Conservation (phyloP, 805 yeast species). For the Schizosaccharomyces octosporus region DNA sequence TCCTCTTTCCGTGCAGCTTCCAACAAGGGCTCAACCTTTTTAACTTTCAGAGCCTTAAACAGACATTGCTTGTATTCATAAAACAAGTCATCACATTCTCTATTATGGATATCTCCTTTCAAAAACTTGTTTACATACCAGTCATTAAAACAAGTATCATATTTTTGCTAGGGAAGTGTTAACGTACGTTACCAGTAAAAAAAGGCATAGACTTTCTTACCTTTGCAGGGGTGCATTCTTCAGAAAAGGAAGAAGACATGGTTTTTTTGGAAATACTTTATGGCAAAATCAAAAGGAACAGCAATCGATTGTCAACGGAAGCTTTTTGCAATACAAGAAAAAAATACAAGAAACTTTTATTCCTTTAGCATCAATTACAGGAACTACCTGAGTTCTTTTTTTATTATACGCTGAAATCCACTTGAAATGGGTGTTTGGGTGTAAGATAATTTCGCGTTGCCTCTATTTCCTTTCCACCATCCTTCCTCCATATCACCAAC, state of each 20-base stretch:
- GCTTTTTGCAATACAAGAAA: too few relatives aligned
- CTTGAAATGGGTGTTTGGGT: too few relatives aligned
- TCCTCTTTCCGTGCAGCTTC: slow-evolving; percentile 73
- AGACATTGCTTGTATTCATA: slow-evolving; percentile 62
- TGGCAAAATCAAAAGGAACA: too few relatives aligned
- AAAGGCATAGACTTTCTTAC: not conserved
- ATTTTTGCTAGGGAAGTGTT: slow-evolving; percentile 11
- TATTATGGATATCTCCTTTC: slow-evolving; percentile 16
- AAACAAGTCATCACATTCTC: slow-evolving; percentile 80
- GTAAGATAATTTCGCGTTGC: too few relatives aligned
- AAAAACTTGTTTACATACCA: slow-evolving; percentile 54
- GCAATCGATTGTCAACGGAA: too few relatives aligned
- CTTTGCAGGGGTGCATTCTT: slow-evolving; percentile 1
- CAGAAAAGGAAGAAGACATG: slow-evolving; percentile 1
- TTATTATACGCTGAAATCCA: too few relatives aligned
- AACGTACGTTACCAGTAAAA: not conserved
- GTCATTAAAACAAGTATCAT: slow-evolving; percentile 72
- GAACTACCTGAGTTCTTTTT: too few relatives aligned
- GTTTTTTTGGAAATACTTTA: not conserved
- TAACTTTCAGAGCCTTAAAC: slow-evolving; percentile 29
- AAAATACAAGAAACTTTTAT: too few relatives aligned
- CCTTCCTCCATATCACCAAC: too few relatives aligned
- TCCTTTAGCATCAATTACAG: too few relatives aligned
- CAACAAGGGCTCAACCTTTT: slow-evolving; percentile 53
- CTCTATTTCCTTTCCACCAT: too few relatives aligned